Conservation (phyloP, 768 basidiomycete genomes). For the Leucocoprinus leucothites region DNA sequence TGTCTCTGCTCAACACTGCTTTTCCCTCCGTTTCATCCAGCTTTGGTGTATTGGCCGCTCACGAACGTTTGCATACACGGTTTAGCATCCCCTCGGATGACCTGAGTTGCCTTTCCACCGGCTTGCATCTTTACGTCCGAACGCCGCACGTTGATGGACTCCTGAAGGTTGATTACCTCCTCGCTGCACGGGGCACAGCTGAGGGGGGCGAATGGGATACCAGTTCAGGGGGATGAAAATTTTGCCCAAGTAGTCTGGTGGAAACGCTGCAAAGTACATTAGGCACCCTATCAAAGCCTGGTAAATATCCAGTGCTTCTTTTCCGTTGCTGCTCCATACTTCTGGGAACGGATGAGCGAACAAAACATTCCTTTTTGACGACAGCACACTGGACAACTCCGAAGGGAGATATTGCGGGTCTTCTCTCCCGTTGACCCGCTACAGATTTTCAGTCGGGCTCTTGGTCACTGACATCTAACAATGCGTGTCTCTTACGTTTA, state of each 20-base stretch:
- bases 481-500: background rate
- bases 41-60: no score
- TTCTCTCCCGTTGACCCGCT: background rate
- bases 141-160: background rate
- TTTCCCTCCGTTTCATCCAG: background rate
- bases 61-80: no score
- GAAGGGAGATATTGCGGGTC: background rate
- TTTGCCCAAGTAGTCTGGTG: no score
- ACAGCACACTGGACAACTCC: background rate
- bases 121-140: background rate
- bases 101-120: background rate
- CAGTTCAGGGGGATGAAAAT: no score
- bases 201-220: background rate
- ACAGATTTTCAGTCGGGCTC: background rate
- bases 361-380: background rate
- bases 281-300: background rate
- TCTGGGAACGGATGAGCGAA: background rate
- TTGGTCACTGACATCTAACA: background rate
- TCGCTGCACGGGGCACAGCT: background rate
- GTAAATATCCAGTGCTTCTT: background rate
- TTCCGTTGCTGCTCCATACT: background rate
- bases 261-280: no score
- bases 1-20: constrained; percentile 3
- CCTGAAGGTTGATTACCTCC: background rate
- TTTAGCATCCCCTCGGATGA: no score